These are phyloP conservation scores for Petunia secreta DNA, from an alignment of 257 asterid genomes.

Conservation along the genomic window DNA sequence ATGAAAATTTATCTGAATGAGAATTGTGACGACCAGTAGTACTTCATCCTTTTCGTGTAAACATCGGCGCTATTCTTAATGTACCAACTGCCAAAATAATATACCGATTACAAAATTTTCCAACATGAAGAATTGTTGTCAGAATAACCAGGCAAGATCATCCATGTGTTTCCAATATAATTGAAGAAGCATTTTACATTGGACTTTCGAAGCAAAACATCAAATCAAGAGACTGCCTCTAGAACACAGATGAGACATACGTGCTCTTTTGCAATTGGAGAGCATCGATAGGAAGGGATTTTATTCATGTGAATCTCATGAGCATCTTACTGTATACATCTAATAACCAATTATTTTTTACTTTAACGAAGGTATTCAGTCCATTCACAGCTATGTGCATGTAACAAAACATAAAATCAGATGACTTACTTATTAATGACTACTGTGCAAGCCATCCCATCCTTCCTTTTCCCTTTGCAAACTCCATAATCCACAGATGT, in stretches of 20 bases:
- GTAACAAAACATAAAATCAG: conserved; percentile 17
- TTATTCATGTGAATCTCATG: background rate
- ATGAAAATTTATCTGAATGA: background rate
- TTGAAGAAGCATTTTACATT: background rate
- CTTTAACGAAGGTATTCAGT: conserved; percentile 16
- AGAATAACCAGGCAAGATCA: conserved; percentile 3
- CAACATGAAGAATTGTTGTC: background rate
- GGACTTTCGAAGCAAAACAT: background rate
- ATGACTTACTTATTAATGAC: conserved; percentile 64
- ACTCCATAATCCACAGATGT: conserved; percentile 76
- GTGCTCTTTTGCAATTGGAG: background rate
- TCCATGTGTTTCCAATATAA: background rate
- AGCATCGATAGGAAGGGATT: background rate
- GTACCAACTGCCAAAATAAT: background rate
- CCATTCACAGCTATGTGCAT: background rate
- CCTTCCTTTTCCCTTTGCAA: conserved; percentile 80
- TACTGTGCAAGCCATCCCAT: conserved; percentile 66
- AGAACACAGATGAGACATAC: conserved; percentile 7
- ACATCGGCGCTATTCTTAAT: background rate
- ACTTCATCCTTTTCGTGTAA: background rate
- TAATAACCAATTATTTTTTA: background rate
- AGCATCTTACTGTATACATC: background rate
- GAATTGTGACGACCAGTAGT: background rate
- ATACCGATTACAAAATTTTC: background rate
- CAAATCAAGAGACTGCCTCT: background rate